Evolutionary conservation across 2,329 filamentous ascomycete genomes (phyloP).

Genomic region (Aspergillus candidus): DNA sequence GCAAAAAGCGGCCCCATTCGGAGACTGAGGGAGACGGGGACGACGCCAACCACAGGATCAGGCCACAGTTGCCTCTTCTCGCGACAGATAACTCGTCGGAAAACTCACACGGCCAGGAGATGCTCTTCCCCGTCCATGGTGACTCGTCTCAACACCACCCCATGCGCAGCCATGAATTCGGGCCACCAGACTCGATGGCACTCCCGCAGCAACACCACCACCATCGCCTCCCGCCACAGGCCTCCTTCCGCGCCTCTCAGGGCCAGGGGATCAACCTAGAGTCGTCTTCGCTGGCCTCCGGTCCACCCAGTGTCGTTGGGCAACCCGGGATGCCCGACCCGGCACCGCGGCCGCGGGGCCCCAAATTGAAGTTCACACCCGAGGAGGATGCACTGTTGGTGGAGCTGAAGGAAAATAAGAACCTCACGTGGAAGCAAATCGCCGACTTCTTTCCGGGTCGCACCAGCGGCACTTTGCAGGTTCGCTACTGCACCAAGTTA

Average conservation of each 20-base stretch:
- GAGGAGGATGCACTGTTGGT: constrained; percentile 85
- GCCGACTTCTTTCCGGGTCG: constrained; percentile 91
- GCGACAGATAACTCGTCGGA: constrained; percentile 26
- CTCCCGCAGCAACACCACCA: constrained; percentile 66
- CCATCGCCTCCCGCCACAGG: constrained; percentile 69
- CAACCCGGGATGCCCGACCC: constrained; percentile 81
- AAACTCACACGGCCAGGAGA: constrained; percentile 28
- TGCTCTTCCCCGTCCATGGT: constrained; percentile 29
- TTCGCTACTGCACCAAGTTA: constrained; percentile 89
- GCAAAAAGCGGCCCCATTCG: constrained; percentile 30
- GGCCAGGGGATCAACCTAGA: constrained; percentile 51
- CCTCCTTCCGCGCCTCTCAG: constrained; percentile 60
- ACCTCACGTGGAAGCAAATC: constrained; percentile 95
- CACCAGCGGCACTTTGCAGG: constrained; percentile 84
- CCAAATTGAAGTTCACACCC: constrained; percentile 88
- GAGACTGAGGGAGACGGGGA: constrained; percentile 24
- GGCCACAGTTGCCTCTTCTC: constrained; percentile 29
- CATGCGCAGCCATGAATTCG: constrained; percentile 27
- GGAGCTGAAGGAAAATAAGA: constrained; percentile 89
- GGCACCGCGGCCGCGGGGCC: constrained; percentile 71
- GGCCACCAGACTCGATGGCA: constrained; percentile 37
- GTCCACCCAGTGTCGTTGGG: constrained; percentile 78
- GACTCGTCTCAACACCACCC: constrained; percentile 27
- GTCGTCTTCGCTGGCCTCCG: constrained; percentile 44
- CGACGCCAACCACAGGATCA: constrained; percentile 19